Evolutionary conservation across 192 early-diverging fungal genomes (phyloP), one percentile per base, ranked within the genome.

Genomic region (Mortierella claussenii): DNA sequence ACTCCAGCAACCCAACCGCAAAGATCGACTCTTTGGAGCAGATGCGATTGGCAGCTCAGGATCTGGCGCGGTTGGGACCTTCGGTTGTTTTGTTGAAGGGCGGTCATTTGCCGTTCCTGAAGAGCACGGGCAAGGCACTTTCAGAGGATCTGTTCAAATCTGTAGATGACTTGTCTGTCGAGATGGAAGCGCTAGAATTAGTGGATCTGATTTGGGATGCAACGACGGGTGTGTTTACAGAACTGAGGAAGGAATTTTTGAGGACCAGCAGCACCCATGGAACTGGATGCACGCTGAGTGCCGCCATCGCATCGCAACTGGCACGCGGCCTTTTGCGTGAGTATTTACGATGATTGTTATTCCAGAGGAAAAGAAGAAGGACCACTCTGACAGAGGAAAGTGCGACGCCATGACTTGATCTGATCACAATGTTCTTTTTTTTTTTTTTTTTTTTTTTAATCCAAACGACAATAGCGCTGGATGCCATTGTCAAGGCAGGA

Each of bases 211-310:
- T 96, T 8, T 94, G 85, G 58, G 75, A 83, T 54, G 52, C 63
- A 0, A 68, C 55, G 0, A 71, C 82, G 10, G 47, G 61, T 11
- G 65, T 54, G 23, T 79, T 89, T 37, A 63, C 66, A 6, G 79
- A 86, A 30, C 71, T 91, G 30, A 61, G 62, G 42, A 88, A 89
- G 33, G 80, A 78, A 5, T 91, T 83, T 63, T 63, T 93, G n/a
- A 65, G 83, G 17, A 89, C 92, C 5, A 81, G 63, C 31, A 91
- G 90, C 71, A 93, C 91, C 0, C 95, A 96, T 79, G 95, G 95
- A 0, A 96, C 95, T 0, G 95, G 95, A 48, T 96, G 95, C 61
- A 96, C 95, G 5, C 71, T 95, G 43, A 90, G 91, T 28, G 84
- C 95, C 10, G 95, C 95, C 2, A 91, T 96, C 63, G 85, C 92